Conservation (phyloP, 306 rosid species). For the Crotalaria pallida region DNA sequence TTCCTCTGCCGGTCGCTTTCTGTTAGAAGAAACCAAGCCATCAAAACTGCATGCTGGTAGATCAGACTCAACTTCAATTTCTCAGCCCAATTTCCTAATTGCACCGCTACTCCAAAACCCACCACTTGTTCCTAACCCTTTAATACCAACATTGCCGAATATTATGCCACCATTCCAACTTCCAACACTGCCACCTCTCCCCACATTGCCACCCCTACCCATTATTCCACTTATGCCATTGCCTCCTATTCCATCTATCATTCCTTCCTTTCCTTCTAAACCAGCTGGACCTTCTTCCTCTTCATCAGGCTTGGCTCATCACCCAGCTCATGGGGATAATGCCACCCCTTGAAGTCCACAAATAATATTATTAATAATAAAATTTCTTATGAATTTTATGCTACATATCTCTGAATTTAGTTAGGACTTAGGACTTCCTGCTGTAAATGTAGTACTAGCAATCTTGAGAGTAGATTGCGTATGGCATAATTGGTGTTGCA, state of each 20-base stretch:
- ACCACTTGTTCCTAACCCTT: background rate
- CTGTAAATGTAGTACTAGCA: background rate
- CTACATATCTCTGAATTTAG: background rate
- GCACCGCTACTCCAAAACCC: constrained; percentile 10
- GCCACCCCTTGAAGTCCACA: constrained; percentile 8
- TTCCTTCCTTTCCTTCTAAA: constrained; percentile 1
- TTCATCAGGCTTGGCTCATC: background rate
- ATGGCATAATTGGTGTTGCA: background rate
- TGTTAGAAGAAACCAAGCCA: background rate
- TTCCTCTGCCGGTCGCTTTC: background rate
- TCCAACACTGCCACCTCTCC: constrained; percentile 12
- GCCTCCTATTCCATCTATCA: background rate
- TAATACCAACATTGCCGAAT: background rate
- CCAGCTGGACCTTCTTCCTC: background rate
- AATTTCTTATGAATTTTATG: background rate
- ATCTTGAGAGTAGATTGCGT: background rate
- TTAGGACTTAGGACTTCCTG: background rate
- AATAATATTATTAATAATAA: background rate
- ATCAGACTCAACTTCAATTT: background rate
- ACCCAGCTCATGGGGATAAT: background rate
- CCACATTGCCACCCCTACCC: constrained; percentile 27
- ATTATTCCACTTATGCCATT: background rate
- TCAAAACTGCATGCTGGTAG: background rate
- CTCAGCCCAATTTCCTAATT: background rate
- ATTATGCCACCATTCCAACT: constrained; percentile 5